Evolutionary conservation across 2,329 filamentous ascomycete species (phyloP).

Genomic region (Fusarium oligoseptatum): DNA sequence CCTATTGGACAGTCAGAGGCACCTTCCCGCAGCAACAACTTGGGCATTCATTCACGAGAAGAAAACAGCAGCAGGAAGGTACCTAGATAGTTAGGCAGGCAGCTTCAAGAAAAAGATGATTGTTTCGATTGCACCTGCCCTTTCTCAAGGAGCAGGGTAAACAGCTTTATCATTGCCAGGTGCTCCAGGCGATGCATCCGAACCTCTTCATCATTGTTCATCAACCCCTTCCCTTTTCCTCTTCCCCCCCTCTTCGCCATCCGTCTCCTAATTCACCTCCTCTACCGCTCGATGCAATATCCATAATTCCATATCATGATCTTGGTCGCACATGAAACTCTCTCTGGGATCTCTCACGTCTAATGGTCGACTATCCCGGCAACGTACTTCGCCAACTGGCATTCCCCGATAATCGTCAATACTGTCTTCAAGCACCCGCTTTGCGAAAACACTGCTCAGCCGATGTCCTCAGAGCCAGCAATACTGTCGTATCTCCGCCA

Average conservation of each 20-base stretch:
- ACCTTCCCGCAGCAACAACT: background rate
- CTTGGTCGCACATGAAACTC: background rate
- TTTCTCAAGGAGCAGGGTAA: background rate
- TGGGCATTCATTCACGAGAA: background rate
- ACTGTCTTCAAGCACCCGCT: background rate
- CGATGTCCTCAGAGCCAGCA: background rate
- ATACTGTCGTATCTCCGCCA: background rate
- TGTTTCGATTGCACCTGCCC: background rate
- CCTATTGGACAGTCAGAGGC: background rate
- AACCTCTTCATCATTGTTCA: slow-evolving; percentile 7
- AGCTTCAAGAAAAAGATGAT: background rate
- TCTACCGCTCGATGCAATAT: slow-evolving; percentile 7
- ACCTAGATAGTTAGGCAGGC: background rate
- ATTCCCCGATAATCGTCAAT: background rate
- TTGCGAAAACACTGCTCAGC: background rate
- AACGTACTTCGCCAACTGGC: slow-evolving; percentile 15
- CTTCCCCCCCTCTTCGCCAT: background rate
- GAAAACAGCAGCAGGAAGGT: background rate
- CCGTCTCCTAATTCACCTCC: slow-evolving; percentile 22
- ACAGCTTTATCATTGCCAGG: background rate
- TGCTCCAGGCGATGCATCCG: background rate
- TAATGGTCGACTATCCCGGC: slow-evolving; percentile 11
- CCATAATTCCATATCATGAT: slow-evolving; percentile 1
- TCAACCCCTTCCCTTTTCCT: background rate
- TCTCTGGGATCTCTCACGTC: slow-evolving; percentile 26